A percentile compares a stretch with the other conserved stretches of the same genome.
phyloP scores from a whole-genome alignment of 495 filamentous ascomycete genomes.

The Penicillium alfredii region DNA sequence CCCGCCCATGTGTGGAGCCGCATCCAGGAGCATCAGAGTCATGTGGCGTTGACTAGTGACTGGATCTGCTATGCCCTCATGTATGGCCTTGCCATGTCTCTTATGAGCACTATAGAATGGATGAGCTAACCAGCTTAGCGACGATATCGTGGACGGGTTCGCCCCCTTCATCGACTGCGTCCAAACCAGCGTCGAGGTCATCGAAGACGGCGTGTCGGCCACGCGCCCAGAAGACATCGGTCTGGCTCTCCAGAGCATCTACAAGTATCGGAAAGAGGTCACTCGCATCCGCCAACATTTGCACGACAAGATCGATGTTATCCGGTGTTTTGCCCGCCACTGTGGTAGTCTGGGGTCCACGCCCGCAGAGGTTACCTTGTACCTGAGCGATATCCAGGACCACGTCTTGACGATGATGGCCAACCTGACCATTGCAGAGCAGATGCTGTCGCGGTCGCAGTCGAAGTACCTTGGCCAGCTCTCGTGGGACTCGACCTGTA shows the following conservation, averaged over 20 bases:
- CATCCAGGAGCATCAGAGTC: slow-evolving; percentile 79
- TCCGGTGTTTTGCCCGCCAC: slow-evolving; percentile 85
- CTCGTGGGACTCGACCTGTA: slow-evolving; percentile 70
- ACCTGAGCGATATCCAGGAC: slow-evolving; percentile 89
- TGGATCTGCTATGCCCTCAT: slow-evolving; percentile 98
- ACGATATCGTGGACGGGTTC: slow-evolving; percentile 91
- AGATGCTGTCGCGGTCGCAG: slow-evolving; percentile 83
- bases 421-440: slow-evolving; percentile 83
- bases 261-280: slow-evolving; percentile 80
- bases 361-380: slow-evolving; percentile 80
- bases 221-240: slow-evolving; percentile 77
- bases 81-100: slow-evolving; percentile 47
- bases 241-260: slow-evolving; percentile 71
- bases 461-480: slow-evolving; percentile 87
- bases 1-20: slow-evolving; percentile 74
- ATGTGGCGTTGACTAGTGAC: slow-evolving; percentile 77
- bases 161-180: slow-evolving; percentile 73
- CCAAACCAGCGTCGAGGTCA: slow-evolving; percentile 72
- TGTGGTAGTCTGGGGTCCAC: slow-evolving; percentile 84
- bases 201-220: slow-evolving; percentile 83
- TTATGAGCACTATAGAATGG: slow-evolving; percentile 2
- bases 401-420: slow-evolving; percentile 95
- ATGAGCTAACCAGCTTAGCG: slow-evolving; percentile 42
- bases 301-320: slow-evolving; percentile 88
- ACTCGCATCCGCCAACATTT: slow-evolving; percentile 80